Conservation (phyloP, 73 alveolate species). For the Paramecium primaurelia region DNA sequence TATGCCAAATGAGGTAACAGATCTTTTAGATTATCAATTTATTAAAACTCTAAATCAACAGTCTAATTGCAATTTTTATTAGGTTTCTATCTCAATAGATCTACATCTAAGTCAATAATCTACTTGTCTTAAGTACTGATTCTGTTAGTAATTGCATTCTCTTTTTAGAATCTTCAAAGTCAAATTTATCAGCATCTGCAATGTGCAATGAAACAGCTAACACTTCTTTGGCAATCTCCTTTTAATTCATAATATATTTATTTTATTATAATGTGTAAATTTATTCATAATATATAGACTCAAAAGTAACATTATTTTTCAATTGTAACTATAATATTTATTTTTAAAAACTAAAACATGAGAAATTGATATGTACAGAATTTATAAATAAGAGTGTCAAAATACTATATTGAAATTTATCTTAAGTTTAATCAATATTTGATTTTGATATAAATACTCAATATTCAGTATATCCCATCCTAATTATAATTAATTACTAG, state of each 20-base stretch:
- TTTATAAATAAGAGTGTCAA: no score
- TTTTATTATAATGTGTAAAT: neutral
- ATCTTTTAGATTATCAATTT: conserved; percentile 43
- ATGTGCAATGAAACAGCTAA: conserved; percentile 37
- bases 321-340: no score
- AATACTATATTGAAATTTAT: no score
- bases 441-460: no score
- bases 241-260: neutral
- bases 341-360: no score
- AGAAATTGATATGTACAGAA: no score
- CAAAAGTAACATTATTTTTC: no score
- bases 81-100: neutral
- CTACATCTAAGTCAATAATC: neutral
- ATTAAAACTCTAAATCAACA: conserved; percentile 34
- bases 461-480: no score
- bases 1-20: conserved; percentile 55
- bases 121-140: neutral
- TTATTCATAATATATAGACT: no score
- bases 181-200: neutral
- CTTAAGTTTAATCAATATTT: no score
- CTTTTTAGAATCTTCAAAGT: conserved; percentile 8
- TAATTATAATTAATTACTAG: no score
- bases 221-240: conserved; percentile 44
- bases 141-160: conserved; percentile 4
- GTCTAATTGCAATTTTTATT: neutral